Evolutionary conservation across 495 filamentous ascomycete genomes (phyloP).

Genomic region (Daldinia vernicosa): DNA sequence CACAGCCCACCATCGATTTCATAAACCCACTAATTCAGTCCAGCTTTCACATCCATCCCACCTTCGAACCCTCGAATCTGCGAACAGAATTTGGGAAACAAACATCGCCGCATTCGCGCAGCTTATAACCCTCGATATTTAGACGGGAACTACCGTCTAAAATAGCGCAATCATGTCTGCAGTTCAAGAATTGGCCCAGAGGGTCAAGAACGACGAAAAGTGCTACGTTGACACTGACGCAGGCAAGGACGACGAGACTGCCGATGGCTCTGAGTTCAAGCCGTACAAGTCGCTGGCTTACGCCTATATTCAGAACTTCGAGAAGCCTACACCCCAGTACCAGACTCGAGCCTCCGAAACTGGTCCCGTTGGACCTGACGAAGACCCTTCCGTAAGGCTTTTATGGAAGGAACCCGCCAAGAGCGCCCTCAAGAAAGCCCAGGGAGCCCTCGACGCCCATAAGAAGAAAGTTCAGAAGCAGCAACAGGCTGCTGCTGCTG

Average conservation of each 20-base stretch:
- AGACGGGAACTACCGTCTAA: constrained; percentile 2
- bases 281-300: constrained; percentile 84
- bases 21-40: constrained; percentile 21
- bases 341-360: constrained; percentile 73
- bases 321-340: constrained; percentile 67
- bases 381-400: constrained; percentile 59
- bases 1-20: constrained; percentile 29
- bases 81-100: background rate
- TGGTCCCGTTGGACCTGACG: constrained; percentile 68
- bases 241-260: constrained; percentile 72
- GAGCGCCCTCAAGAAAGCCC: constrained; percentile 82
- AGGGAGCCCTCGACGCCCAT: constrained; percentile 73
- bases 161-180: constrained; percentile 47
- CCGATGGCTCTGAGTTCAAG: constrained; percentile 72
- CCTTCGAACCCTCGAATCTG: background rate
- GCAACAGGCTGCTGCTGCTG: constrained; percentile 70
- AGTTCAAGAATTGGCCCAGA: constrained; percentile 53
- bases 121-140: background rate
- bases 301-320: constrained; percentile 77
- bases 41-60: constrained; percentile 21
- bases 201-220: constrained; percentile 58
- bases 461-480: constrained; percentile 82
- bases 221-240: constrained; percentile 83
- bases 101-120: constrained; percentile 4
- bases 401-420: constrained; percentile 86